A percentile compares a stretch with the other conserved stretches of the same genome.
These are phyloP conservation scores for Isabelozyma heimii DNA, from an alignment of 805 yeast species.

Conservation along the genomic window DNA sequence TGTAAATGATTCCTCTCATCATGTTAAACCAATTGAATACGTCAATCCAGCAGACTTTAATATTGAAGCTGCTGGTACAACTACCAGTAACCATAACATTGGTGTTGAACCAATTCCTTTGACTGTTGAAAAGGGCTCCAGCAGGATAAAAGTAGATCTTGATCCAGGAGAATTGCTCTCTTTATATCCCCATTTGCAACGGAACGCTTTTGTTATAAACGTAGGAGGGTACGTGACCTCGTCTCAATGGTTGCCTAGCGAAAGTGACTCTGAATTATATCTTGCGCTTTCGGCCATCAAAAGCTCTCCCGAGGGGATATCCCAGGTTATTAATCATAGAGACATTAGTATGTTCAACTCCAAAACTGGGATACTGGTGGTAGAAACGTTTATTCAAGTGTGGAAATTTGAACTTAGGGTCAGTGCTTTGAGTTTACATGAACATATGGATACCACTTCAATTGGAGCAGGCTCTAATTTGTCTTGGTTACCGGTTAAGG, in stretches of 20 bases:
- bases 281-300: slow-evolving; percentile 53
- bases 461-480: slow-evolving; percentile 47
- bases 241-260: slow-evolving; percentile 49
- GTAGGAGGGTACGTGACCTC: slow-evolving; percentile 54
- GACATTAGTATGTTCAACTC: slow-evolving; percentile 30
- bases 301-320: slow-evolving; percentile 15
- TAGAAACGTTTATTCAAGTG: slow-evolving; percentile 42
- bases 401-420: slow-evolving; percentile 35
- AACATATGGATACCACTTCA: slow-evolving; percentile 27
- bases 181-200: slow-evolving; percentile 1
- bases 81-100: not conserved
- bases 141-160: not conserved
- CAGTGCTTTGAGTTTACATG: slow-evolving; percentile 20
- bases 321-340: slow-evolving; percentile 17
- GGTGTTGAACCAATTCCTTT: not conserved
- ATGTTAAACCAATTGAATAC: not conserved
- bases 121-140: not conserved
- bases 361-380: slow-evolving; percentile 2
- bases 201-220: slow-evolving; percentile 43
- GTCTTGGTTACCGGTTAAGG: slow-evolving; percentile 36
- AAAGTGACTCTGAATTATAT: slow-evolving; percentile 24
- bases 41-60: not conserved
- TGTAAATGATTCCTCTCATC: not conserved
- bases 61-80: not conserved
- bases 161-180: not conserved